phyloP scores from a whole-genome alignment of 2,329 filamentous ascomycete genomes.

The Geosmithia flava region DNA sequence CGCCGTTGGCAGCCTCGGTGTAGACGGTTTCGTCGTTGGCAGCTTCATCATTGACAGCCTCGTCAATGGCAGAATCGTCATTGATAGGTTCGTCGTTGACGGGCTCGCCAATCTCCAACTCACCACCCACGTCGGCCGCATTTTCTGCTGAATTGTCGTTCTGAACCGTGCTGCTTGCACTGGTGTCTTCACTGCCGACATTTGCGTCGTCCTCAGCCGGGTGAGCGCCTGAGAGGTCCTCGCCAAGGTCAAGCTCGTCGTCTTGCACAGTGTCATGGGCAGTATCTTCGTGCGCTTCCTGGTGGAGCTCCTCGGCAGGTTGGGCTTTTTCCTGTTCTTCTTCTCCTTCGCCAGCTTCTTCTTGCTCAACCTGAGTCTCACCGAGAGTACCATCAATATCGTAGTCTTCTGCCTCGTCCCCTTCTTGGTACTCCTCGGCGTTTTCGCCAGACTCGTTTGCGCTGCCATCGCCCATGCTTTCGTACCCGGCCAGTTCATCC shows the following conservation, averaged over 20 bases:
- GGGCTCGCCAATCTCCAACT: too few relatives aligned
- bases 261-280: not conserved
- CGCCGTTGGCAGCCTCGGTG: too few relatives aligned
- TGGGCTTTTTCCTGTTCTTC: not conserved
- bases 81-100: too few relatives aligned
- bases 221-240: not conserved
- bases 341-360: not conserved
- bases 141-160: not conserved
- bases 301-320: not conserved
- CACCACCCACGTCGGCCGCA: not conserved
- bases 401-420: constrained; percentile 1
- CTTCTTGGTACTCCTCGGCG: constrained; percentile 1
- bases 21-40: too few relatives aligned
- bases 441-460: not conserved
- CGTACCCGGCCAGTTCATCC: constrained; percentile 8
- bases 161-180: constrained; percentile 1
- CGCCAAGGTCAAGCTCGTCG: constrained; percentile 3
- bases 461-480: constrained; percentile 9
- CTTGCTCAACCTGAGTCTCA: not conserved
- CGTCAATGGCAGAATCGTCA: too few relatives aligned
- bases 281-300: not conserved
- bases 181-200: not conserved
- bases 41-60: too few relatives aligned
- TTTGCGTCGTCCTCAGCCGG: not conserved
- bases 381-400: constrained; percentile 1